phyloP scores from a whole-genome alignment of 495 filamentous ascomycete genomes.

The Pseudoneurospora amorphoporcata region DNA sequence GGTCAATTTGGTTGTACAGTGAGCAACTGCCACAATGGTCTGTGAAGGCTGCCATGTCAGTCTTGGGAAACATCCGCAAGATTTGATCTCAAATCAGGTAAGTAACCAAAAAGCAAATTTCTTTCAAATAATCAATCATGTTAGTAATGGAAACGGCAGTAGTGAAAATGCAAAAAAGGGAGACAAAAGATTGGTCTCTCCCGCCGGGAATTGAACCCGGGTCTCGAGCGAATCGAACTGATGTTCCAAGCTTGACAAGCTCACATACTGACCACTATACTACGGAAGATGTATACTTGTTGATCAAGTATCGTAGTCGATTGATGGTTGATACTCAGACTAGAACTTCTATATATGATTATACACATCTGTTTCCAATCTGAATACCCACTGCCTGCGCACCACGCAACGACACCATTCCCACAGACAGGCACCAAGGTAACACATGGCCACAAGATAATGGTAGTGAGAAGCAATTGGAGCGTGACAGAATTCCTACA shows the following conservation, averaged over 20 bases:
- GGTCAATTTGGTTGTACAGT: too few relatives aligned
- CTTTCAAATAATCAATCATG: too few relatives aligned
- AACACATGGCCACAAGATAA: neutral
- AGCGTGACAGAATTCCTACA: too few relatives aligned
- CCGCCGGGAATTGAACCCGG: neutral
- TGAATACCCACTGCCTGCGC: too few relatives aligned
- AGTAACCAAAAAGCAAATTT: too few relatives aligned
- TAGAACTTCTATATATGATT: too few relatives aligned
- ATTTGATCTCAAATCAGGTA: too few relatives aligned
- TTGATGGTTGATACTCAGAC: neutral
- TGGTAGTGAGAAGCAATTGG: neutral
- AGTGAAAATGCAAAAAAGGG: neutral
- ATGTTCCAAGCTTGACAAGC: neutral
- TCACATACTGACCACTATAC: neutral
- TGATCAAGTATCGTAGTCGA: neutral
- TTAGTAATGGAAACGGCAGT: neutral
- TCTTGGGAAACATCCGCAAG: too few relatives aligned
- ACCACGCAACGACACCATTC: neutral
- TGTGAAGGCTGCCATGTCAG: too few relatives aligned
- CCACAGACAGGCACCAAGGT: neutral
- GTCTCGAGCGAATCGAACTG: neutral
- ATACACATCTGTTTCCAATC: too few relatives aligned
- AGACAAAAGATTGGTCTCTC: neutral
- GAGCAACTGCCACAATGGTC: too few relatives aligned
- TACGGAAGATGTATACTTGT: neutral